phyloP scores from a whole-genome alignment of 169 alveolate genomes.

The Plasmodium vinckei region DNA sequence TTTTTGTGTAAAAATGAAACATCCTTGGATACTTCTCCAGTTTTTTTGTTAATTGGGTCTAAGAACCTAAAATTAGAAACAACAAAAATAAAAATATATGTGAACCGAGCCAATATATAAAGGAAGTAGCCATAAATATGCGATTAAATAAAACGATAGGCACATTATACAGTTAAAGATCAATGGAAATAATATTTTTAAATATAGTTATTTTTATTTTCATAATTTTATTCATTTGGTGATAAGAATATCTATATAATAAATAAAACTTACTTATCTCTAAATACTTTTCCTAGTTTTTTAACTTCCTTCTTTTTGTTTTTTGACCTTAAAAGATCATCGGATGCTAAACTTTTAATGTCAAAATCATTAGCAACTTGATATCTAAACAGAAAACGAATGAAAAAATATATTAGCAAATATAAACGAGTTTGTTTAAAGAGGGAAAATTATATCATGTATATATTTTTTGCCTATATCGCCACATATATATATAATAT shows the following conservation, averaged over 20 bases:
- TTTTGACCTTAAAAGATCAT: slow-evolving; percentile 31
- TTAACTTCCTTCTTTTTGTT: slow-evolving; percentile 73
- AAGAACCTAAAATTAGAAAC: slow-evolving; percentile 35
- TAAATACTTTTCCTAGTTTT: slow-evolving; percentile 66
- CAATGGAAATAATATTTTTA: neutral
- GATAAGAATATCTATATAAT: too few species aligned
- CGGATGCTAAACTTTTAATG: slow-evolving; percentile 53
- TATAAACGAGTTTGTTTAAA: neutral
- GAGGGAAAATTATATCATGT: neutral
- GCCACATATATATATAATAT: too few species aligned
- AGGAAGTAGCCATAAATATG: neutral
- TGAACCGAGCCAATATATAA: neutral
- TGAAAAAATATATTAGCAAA: too few species aligned
- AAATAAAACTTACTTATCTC: slow-evolving; percentile 66
- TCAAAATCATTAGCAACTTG: slow-evolving; percentile 74
- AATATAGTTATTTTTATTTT: neutral
- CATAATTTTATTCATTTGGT: too few species aligned
- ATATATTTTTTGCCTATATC: neutral
- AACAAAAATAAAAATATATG: slow-evolving; percentile 1
- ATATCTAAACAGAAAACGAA: slow-evolving; percentile 12
- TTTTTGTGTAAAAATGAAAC: slow-evolving; percentile 75
- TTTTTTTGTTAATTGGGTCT: slow-evolving; percentile 70
- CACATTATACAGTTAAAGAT: neutral
- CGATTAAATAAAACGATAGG: neutral
- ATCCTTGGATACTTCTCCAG: slow-evolving; percentile 77